Conservation (phyloP, 75 land plant genomes). For the Cryptomeria japonica region DNA sequence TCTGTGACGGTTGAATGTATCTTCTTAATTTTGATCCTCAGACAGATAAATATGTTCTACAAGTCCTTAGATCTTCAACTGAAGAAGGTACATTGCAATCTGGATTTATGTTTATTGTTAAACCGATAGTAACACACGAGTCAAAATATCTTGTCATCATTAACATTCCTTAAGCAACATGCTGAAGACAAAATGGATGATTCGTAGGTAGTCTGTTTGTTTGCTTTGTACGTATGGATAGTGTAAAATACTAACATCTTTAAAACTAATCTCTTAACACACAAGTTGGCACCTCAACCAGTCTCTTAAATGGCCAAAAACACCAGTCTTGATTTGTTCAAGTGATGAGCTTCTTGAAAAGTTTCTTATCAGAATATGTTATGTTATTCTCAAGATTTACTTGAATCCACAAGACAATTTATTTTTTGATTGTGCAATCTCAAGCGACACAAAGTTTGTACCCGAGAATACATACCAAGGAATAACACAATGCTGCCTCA, state of each 20-base stretch:
- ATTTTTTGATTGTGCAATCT: not conserved
- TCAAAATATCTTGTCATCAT: not conserved
- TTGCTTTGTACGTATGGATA: not conserved
- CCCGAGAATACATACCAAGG: not conserved
- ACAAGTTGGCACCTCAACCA: not conserved
- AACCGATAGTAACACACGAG: not conserved
- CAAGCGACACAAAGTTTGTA: not conserved
- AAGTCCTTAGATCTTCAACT: not conserved
- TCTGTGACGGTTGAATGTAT: not conserved
- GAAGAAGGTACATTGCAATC: not conserved
- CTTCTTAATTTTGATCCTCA: not conserved
- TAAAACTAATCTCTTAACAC: not conserved
- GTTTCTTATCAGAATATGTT: not conserved
- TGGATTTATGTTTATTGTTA: not conserved
- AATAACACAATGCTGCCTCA: not conserved
- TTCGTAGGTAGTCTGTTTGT: not conserved
- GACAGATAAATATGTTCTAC: not conserved
- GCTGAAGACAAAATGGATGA: not conserved
- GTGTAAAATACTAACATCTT: not conserved
- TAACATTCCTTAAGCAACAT: not conserved
- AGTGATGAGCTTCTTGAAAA: not conserved
- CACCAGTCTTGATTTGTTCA: not conserved
- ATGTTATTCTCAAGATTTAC: not conserved
- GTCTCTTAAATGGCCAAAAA: not conserved
- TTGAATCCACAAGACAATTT: not conserved